Percentiles rank a stretch among this genome's conserved stretches.
phyloP scores from a whole-genome alignment of 495 filamentous ascomycete species.

The Umbilicaria muhlenbergii region DNA sequence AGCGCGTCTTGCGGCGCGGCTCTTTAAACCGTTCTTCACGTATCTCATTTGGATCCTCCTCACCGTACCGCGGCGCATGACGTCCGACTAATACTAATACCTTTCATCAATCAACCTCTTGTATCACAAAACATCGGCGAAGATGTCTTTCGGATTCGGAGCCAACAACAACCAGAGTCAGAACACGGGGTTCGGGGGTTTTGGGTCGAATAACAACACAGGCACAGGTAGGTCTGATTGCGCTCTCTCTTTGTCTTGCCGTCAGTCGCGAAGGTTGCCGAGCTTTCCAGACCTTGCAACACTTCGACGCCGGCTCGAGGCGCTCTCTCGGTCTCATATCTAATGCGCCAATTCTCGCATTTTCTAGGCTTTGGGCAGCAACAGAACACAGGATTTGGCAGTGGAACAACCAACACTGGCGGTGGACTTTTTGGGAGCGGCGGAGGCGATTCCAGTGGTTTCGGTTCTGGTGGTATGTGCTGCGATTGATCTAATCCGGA shows the following conservation, averaged over 20 bases:
- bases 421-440: constrained; percentile 34
- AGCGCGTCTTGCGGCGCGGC: too few relatives aligned
- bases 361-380: constrained; percentile 43
- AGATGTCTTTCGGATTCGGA: constrained; percentile 43
- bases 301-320: constrained; percentile 9
- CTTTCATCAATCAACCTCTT: too few relatives aligned
- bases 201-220: constrained; percentile 38
- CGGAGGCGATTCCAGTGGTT: constrained; percentile 29
- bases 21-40: too few relatives aligned
- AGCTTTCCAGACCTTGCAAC: constrained; percentile 4
- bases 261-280: neutral
- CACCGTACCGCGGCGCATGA: too few relatives aligned
- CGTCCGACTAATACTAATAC: too few relatives aligned
- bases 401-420: constrained; percentile 22
- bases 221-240: constrained; percentile 24
- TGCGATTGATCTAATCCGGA: constrained; percentile 12
- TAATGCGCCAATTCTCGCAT: constrained; percentile 20
- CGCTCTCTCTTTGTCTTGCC: neutral
- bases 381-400: constrained; percentile 20
- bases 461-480: constrained; percentile 41
- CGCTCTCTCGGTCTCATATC: constrained; percentile 14
- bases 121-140: too few relatives aligned
- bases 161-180: constrained; percentile 35
- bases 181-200: constrained; percentile 35
- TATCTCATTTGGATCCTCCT: too few relatives aligned